These are phyloP conservation scores for Cicer cuneatum DNA, from an alignment of 306 rosid species.

Conservation along the genomic window DNA sequence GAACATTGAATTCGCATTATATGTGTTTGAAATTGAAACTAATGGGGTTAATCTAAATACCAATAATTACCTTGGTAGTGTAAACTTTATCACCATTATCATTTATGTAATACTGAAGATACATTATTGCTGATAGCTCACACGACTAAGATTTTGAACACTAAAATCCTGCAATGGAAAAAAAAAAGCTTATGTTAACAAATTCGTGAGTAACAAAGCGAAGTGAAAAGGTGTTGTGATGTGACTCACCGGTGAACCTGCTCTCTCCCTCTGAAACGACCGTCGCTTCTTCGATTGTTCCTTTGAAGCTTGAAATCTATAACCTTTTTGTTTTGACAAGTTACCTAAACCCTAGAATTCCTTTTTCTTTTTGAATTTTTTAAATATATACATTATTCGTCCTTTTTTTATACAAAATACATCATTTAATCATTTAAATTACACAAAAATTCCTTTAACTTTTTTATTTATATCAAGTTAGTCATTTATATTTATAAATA, in stretches of 20 bases:
- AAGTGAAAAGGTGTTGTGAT: background rate
- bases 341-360: background rate
- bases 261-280: background rate
- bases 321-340: too few species aligned
- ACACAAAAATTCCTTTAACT: too few species aligned
- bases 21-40: background rate
- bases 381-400: too few species aligned
- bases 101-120: slow-evolving; percentile 51
- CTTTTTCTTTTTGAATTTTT: too few species aligned
- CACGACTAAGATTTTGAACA: background rate
- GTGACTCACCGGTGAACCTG: background rate
- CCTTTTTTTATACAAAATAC: too few species aligned
- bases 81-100: slow-evolving; percentile 48
- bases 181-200: background rate
- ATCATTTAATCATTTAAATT: too few species aligned
- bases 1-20: slow-evolving; percentile 1
- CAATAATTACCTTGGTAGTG: slow-evolving; percentile 45
- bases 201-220: background rate
- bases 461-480: too few species aligned
- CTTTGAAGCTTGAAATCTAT: background rate
- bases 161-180: slow-evolving; percentile 27
- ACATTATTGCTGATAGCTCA: slow-evolving; percentile 32
- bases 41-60: background rate
- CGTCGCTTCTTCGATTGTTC: background rate
- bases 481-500: too few species aligned